Evolutionary conservation across 495 filamentous ascomycete species (phyloP), one percentile per base, ranked within the genome.

Genomic region (Aspergillus egyptiacus): DNA sequence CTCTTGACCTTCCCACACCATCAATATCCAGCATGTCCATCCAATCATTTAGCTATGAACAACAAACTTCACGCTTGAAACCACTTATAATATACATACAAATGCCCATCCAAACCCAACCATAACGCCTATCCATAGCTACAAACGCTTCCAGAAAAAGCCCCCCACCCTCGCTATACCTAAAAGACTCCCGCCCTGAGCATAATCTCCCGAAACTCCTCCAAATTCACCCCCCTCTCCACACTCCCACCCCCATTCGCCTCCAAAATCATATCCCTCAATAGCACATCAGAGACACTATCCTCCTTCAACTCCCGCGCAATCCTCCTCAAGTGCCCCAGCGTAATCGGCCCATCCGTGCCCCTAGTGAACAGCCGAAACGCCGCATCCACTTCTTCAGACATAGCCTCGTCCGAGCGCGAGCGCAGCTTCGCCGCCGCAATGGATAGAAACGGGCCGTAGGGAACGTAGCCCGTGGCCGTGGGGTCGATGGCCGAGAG

Each of bases 251-350:
- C 88, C 1, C 85, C 89, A 65, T 91, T 95, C 53, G 89, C 93
- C 73, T 96, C 93, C 31, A 85, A 61, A 35, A 98, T 82, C 93
- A 98, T 98, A 73, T 95, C 88, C 66, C 74, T 77, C 55, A 98
- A 67, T 62, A 95, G 57, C 17, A 86, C 79, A 56, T 96, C 93
- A 14, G 75, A 76, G 24, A 95, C 82, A n/a, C 50, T 57, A 35
- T 78, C 73, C 54, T 95, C 89, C 64, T 87, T 84, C 59, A 98
- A 65, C 51, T 88, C 80, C 57, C 76, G 81, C 44, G 91, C 91
- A 45, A 97, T 82, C 58, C 86, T 74, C 63, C 76, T 80, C 62
- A 98, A 68, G 62, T 91, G 80, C 17, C 69, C 70, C 38, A 97
- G 53, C 9, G 84, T 91, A 54, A 98, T 94, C 6, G 75, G 55